Conservation (phyloP, 805 yeast species). For the Zygosaccharomyces lentus region DNA sequence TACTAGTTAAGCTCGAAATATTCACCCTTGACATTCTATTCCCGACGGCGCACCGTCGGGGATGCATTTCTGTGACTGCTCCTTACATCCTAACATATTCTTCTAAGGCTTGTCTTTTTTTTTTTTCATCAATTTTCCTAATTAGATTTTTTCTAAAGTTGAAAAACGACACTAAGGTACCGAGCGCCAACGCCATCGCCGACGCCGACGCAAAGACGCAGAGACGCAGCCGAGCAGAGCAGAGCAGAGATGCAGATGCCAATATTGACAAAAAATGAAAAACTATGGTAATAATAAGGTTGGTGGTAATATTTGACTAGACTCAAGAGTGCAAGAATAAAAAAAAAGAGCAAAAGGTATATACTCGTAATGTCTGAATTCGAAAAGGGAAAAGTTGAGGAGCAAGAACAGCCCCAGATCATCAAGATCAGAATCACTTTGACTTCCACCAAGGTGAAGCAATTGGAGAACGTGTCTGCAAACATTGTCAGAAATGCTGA, state of each 20-base stretch:
- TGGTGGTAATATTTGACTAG: background rate
- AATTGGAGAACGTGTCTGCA: conserved; percentile 92
- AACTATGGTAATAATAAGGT: background rate
- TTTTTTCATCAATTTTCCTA: background rate
- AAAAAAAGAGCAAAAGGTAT: conserved; percentile 40
- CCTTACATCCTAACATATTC: background rate
- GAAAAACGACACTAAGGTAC: background rate
- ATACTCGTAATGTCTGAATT: conserved; percentile 64
- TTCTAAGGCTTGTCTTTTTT: background rate
- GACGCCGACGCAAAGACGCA: background rate
- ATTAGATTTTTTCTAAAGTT: background rate
- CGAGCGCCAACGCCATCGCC: no score
- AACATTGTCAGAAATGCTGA: conserved; percentile 86
- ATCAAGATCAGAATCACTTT: conserved; percentile 98
- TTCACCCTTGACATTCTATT: background rate
- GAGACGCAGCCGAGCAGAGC: no score
- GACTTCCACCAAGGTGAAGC: conserved; percentile 98
- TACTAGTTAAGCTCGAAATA: background rate
- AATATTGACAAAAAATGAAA: conserved; percentile 1
- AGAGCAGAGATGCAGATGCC: background rate
- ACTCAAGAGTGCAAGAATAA: conserved; percentile 10
- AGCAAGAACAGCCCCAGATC: conserved; percentile 75
- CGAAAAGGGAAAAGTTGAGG: conserved; percentile 81
- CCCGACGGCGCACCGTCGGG: conserved; percentile 4
- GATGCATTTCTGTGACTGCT: background rate